These are phyloP conservation scores for Oryza glaberrima DNA, from an alignment of 176 grass and related monocot genomes.

Conservation along the genomic window DNA sequence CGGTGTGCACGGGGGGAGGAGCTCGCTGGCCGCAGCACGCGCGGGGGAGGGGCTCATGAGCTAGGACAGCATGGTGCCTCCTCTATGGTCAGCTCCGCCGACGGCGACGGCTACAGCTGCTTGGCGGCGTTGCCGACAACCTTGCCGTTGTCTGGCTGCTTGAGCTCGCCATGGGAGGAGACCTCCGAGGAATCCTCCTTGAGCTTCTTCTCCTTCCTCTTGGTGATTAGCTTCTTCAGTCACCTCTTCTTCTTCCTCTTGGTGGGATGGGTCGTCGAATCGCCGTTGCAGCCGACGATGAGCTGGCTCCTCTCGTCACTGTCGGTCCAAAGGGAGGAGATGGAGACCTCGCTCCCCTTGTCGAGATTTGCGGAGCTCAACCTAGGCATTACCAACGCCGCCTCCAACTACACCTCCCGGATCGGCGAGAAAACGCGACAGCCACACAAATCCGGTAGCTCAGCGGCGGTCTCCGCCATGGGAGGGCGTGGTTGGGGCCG, in stretches of 20 bases:
- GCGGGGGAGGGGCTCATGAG: too few species aligned
- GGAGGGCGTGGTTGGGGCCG: constrained; percentile 14
- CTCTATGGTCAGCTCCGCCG: not conserved
- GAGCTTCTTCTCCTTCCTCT: too few species aligned
- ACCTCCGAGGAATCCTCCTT: too few species aligned
- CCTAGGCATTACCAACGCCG: constrained; percentile 9
- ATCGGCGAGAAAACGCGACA: constrained; percentile 51
- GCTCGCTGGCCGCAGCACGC: too few species aligned
- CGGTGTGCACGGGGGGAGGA: too few species aligned
- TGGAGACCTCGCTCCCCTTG: not conserved
- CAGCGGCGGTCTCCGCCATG: not conserved
- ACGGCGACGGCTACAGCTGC: not conserved
- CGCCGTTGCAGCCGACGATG: not conserved
- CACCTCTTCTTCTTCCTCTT: too few species aligned
- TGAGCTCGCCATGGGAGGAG: constrained; percentile 6
- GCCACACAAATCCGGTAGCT: constrained; percentile 22
- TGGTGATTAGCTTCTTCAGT: too few species aligned
- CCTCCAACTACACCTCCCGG: constrained; percentile 35
- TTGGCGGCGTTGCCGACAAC: constrained; percentile 12
- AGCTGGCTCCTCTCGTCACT: constrained; percentile 16
- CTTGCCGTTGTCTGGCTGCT: constrained; percentile 17
- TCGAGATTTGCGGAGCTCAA: constrained; percentile 32
- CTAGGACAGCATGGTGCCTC: too few species aligned
- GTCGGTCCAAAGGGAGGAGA: not conserved
- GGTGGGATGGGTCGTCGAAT: not conserved